Conservation (phyloP, 148 eudicot genomes). For the Arbutus unedo region DNA sequence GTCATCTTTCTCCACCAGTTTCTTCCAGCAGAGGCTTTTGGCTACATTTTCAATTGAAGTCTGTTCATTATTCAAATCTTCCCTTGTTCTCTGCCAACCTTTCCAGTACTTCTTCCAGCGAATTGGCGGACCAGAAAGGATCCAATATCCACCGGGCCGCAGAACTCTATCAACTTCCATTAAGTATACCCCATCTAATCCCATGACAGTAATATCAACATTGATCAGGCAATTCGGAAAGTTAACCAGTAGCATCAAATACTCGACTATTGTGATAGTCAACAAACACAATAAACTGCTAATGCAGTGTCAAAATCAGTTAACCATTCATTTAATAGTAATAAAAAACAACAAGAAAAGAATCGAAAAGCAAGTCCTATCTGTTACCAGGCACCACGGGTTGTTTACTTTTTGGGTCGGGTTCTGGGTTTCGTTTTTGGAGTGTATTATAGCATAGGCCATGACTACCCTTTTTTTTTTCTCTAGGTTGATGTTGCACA, state of each 20-base stretch:
- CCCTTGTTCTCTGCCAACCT: conserved; percentile 66
- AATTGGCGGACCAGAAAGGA: conserved; percentile 71
- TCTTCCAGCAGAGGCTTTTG: conserved; percentile 73
- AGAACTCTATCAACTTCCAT: conserved; percentile 76
- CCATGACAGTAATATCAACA: neutral
- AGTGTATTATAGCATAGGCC: neutral
- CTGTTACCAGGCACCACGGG: too few relatives aligned
- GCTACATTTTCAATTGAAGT: conserved; percentile 60
- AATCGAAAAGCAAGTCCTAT: too few relatives aligned
- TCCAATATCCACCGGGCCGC: conserved; percentile 81
- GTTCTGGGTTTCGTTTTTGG: neutral
- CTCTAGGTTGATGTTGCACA: neutral
- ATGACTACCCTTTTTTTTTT: neutral
- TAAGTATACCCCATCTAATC: conserved; percentile 57
- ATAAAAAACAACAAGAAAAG: too few relatives aligned
- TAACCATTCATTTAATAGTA: neutral
- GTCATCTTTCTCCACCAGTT: conserved; percentile 53
- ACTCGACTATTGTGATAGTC: neutral
- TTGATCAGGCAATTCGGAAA: neutral
- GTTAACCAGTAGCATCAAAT: neutral
- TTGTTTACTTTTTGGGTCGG: neutral
- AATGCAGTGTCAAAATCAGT: neutral
- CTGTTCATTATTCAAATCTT: conserved; percentile 76
- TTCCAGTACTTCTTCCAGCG: conserved; percentile 54
- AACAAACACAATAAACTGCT: neutral